Conservation (phyloP, 176 grass and related monocot genomes). For the Bromus sterilis region DNA sequence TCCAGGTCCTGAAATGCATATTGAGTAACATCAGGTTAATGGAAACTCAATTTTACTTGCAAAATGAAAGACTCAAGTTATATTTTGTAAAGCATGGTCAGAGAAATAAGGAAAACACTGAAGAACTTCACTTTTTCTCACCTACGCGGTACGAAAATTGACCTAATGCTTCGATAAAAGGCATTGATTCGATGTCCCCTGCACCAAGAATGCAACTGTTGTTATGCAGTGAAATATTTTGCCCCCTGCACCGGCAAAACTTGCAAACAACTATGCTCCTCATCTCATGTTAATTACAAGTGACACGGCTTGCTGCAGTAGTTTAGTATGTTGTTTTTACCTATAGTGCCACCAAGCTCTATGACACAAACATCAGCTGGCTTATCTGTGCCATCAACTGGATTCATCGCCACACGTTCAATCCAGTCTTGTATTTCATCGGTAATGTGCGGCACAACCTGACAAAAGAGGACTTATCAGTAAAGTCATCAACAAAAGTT, state of each 20-base stretch:
- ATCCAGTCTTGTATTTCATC: conserved; percentile 99
- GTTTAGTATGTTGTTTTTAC: conserved; percentile 23
- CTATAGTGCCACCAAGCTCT: conserved; percentile 98
- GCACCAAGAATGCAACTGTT: conserved; percentile 56
- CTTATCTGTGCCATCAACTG: conserved; percentile 88
- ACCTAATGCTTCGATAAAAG: conserved; percentile 95
- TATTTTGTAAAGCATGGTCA: background rate
- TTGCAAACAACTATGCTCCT: conserved; percentile 36
- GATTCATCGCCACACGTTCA: conserved; percentile 71
- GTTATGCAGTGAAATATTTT: conserved; percentile 52
- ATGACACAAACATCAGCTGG: conserved; percentile 97
- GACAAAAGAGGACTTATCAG: conserved; percentile 16
- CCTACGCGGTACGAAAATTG: conserved; percentile 96
- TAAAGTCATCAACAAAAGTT: background rate
- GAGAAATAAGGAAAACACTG: background rate
- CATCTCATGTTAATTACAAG: background rate
- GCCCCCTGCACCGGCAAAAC: conserved; percentile 31
- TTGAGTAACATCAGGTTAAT: conserved; percentile 6
- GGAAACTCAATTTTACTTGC: background rate
- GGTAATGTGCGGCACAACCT: conserved; percentile 98
- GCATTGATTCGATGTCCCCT: conserved; percentile 99
- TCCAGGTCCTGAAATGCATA: conserved; percentile 53
- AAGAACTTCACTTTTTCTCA: conserved; percentile 22
- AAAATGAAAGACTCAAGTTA: background rate
- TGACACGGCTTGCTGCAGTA: background rate